A percentile compares a stretch with the other conserved stretches of the same genome.
These are phyloP conservation scores for Lumnitzera racemosa DNA, from an alignment of 345 rosid genomes.

Conservation along the genomic window DNA sequence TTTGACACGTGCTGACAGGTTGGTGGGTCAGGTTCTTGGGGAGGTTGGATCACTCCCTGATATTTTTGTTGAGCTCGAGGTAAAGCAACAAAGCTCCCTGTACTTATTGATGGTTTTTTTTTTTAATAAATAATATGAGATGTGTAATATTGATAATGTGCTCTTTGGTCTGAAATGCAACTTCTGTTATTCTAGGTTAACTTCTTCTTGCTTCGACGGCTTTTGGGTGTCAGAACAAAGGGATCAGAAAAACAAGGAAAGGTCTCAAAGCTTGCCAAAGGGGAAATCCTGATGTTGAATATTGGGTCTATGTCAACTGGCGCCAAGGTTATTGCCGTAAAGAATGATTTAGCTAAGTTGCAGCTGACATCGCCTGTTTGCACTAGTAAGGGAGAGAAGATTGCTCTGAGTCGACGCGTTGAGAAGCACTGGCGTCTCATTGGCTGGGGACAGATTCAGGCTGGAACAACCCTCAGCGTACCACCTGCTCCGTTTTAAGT, in stretches of 20 bases:
- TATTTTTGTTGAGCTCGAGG: constrained; percentile 90
- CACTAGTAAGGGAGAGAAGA: constrained; percentile 86
- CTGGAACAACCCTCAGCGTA: constrained; percentile 71
- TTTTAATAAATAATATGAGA: too few relatives aligned
- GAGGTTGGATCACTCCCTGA: constrained; percentile 94
- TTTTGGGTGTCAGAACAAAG: constrained; percentile 90
- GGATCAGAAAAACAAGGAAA: constrained; percentile 92
- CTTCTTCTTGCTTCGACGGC: constrained; percentile 77
- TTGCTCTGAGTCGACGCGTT: constrained; percentile 73
- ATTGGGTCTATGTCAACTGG: constrained; percentile 96
- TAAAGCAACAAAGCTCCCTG: constrained; percentile 8
- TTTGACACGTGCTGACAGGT: constrained; percentile 86
- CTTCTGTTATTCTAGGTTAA: constrained; percentile 45
- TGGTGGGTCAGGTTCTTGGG: constrained; percentile 98
- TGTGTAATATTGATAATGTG: too few relatives aligned
- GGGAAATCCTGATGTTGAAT: constrained; percentile 90
- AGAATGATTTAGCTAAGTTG: constrained; percentile 86
- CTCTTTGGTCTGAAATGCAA: background rate
- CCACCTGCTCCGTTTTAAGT: constrained; percentile 51
- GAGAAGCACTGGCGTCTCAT: constrained; percentile 97
- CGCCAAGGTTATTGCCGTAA: constrained; percentile 79
- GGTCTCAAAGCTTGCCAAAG: constrained; percentile 81
- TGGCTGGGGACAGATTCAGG: constrained; percentile 97
- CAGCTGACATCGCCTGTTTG: constrained; percentile 89
- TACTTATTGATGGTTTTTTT: too few relatives aligned